Percentiles rank a stretch among this genome's conserved stretches.
Conservation (phyloP, 345 rosid genomes). For the Arabidopsis arenosa region DNA sequence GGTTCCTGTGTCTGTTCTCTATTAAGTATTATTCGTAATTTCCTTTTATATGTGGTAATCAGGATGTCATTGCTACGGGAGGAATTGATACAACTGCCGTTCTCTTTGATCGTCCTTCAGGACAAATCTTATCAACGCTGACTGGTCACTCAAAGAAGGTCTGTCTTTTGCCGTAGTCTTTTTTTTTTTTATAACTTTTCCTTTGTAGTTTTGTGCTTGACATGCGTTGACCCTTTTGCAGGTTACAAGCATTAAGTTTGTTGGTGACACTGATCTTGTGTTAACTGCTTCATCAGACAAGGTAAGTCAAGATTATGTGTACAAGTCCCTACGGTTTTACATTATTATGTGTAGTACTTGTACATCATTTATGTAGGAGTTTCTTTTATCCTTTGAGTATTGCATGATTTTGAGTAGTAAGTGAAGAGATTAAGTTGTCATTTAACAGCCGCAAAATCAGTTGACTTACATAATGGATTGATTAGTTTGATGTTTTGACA, state of each 20-base stretch:
- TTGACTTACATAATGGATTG: slow-evolving; percentile 12
- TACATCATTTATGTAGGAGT: neutral
- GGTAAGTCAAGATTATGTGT: slow-evolving; percentile 48
- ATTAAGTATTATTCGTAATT: slow-evolving; percentile 8
- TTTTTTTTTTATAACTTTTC: slow-evolving; percentile 54
- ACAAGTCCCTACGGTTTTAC: neutral
- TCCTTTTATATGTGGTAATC: slow-evolving; percentile 28
- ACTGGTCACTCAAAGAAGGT: slow-evolving; percentile 99
- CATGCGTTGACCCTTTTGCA: slow-evolving; percentile 48
- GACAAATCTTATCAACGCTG: slow-evolving; percentile 80
- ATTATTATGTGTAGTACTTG: slow-evolving; percentile 1
- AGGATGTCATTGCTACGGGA: slow-evolving; percentile 94
- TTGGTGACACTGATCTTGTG: slow-evolving; percentile 54
- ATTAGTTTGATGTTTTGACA: slow-evolving; percentile 25
- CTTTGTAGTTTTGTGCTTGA: slow-evolving; percentile 58
- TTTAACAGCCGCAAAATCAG: slow-evolving; percentile 1
- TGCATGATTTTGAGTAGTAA: slow-evolving; percentile 14
- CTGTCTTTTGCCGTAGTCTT: slow-evolving; percentile 63
- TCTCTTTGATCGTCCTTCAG: slow-evolving; percentile 84
- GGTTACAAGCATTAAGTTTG: slow-evolving; percentile 48
- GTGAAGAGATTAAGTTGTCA: slow-evolving; percentile 10
- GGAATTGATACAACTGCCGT: slow-evolving; percentile 87
- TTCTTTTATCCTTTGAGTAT: slow-evolving; percentile 5
- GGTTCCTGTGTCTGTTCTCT: slow-evolving; percentile 1
- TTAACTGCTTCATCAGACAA: slow-evolving; percentile 90